Base-by-base conservation (phyloP, 2,329 filamentous ascomycete species). In the Thelonectria olida region DNA sequence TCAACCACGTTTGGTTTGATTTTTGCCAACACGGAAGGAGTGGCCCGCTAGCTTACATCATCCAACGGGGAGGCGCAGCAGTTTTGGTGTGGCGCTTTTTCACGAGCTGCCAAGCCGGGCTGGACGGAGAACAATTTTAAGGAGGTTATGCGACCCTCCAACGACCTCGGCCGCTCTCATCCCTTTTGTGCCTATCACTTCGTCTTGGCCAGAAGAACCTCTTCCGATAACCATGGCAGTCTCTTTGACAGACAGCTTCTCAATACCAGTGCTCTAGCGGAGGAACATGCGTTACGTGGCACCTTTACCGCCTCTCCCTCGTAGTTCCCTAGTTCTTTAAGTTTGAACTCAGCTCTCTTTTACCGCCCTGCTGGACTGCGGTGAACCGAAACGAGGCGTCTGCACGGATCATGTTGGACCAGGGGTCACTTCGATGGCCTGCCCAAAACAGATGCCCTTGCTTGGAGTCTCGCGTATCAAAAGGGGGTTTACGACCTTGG, bases 401-500 rank as follows among this genome's bases (percentile, higher is more conserved):
- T 23, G 42, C 20, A 49, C 38, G 47, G 54, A 31, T 44, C 54
- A 28, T 36, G 44, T 38, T 25, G 45, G 12, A 23, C 49, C 45
- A 52, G 12, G 42, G 60, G 51, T 51, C 44, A 25, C 41, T 28
- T 13, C 48, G 23, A 57, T 31, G 53, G 52, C 31, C 39, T 39
- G 48, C 41, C 47, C 36, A 38, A 23, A 58, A 57, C 58, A 54
- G 45, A 17, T 55, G 12, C 34, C 23, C 15, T 39, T 49, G 27
- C 44, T 54, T 38, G 22, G 44, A 54, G 63, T 62, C 67, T 70
- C 65, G 59, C 61, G 52, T 59, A 54, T 58, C 42, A 61, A 62
- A 71, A 70, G 61, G 60, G 67, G 68, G 68, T 61, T 55, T 38
- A 50, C 59, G 56, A 44, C 42, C 53, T 58, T 63, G 41, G 48